phyloP scores from a whole-genome alignment of 2,329 filamentous ascomycete species.

The Cordyceps cicadae region DNA sequence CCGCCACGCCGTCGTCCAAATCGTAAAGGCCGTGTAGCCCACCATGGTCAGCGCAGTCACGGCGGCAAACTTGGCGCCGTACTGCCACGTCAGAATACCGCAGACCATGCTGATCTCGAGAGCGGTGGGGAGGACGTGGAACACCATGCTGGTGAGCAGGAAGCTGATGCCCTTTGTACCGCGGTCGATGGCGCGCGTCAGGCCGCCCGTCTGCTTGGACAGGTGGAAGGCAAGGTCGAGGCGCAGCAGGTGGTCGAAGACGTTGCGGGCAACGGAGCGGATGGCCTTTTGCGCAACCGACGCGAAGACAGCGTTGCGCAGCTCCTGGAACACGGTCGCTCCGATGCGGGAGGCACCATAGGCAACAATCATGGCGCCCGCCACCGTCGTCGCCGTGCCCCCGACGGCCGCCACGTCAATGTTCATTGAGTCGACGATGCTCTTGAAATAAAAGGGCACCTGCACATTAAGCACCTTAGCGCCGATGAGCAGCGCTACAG shows the following conservation, averaged over 20 bases:
- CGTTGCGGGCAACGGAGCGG: conserved; percentile 78
- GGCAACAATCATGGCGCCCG: conserved; percentile 85
- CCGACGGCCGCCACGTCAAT: conserved; percentile 79
- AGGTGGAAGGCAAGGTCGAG: conserved; percentile 93
- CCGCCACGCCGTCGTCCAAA: conserved; percentile 91
- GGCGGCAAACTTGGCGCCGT: conserved; percentile 81
- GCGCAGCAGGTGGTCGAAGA: conserved; percentile 81
- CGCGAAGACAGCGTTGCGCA: conserved; percentile 93
- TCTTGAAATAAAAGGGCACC: conserved; percentile 98
- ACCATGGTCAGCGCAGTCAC: conserved; percentile 89
- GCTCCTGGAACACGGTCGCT: conserved; percentile 81
- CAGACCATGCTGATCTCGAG: conserved; percentile 94
- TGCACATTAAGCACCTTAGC: conserved; percentile 96
- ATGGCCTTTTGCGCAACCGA: conserved; percentile 97
- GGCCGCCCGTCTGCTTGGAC: conserved; percentile 84
- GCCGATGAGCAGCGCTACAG: conserved; percentile 74
- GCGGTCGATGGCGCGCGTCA: conserved; percentile 89
- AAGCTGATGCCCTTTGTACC: conserved; percentile 99
- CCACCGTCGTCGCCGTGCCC: conserved; percentile 82
- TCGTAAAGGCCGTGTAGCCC: conserved; percentile 93
- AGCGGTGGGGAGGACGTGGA: conserved; percentile 88
- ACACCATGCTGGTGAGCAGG: conserved; percentile 93
- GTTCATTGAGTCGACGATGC: conserved; percentile 95
- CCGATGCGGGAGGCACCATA: conserved; percentile 86
- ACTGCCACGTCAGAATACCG: conserved; percentile 93